Evolutionary conservation across 1,284 basidiomycete genomes (phyloP).

Genomic region (Erythrobasidium hasegawianum): DNA sequence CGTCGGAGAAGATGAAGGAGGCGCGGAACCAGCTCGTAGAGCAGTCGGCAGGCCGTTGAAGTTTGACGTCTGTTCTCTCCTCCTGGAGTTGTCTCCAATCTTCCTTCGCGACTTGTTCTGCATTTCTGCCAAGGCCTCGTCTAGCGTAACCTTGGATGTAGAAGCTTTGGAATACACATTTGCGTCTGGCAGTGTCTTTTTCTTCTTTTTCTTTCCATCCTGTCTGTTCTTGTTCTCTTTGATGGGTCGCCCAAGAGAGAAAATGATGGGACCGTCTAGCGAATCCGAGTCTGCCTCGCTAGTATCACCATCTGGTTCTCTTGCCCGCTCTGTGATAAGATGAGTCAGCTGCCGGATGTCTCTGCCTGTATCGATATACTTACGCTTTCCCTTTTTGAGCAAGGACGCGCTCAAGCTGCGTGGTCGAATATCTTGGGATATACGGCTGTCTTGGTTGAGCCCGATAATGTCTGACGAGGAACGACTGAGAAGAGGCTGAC

Average conservation of each 20-base stretch:
- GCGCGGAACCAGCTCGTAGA: not conserved
- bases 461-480: too few relatives aligned
- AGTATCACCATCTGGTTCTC: not conserved
- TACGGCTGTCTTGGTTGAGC: too few relatives aligned
- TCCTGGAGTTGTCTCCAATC: not conserved
- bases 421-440: too few relatives aligned
- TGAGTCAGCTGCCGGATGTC: not conserved
- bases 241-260: not conserved
- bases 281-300: not conserved
- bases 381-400: not conserved
- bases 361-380: not conserved
- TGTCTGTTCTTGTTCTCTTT: not conserved
- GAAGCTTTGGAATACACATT: not conserved
- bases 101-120: not conserved
- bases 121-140: not conserved
- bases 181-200: not conserved
- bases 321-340: not conserved
- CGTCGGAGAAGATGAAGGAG: not conserved
- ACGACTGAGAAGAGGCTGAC: too few relatives aligned
- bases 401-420: too few relatives aligned
- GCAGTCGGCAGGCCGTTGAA: too few relatives aligned
- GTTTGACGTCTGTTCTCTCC: not conserved
- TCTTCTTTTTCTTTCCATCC: not conserved
- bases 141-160: not conserved
- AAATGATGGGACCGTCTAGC: not conserved